These are phyloP conservation scores for Solanum okadae DNA, from an alignment of 257 asterid genomes.

Conservation along the genomic window DNA sequence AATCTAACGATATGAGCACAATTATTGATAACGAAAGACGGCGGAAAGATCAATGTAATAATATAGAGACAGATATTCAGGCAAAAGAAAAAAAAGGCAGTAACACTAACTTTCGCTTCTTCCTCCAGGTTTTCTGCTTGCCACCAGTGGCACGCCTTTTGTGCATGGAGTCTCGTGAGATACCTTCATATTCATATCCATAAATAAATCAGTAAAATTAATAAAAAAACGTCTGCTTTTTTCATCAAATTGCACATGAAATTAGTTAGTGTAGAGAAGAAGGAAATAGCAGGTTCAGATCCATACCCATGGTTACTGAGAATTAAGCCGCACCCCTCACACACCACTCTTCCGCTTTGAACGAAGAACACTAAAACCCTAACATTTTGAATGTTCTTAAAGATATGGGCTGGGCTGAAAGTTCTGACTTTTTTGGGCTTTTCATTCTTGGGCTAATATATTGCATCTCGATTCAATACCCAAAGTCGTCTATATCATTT, in stretches of 20 bases:
- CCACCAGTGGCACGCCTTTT: conserved; percentile 3
- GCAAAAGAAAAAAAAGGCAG: background rate
- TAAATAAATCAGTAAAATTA: background rate
- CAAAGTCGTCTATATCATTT: background rate
- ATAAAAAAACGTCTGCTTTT: background rate
- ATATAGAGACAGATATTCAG: background rate
- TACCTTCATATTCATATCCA: conserved; percentile 23
- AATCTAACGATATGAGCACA: background rate
- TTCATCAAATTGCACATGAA: background rate
- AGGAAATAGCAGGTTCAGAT: background rate
- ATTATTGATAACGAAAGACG: background rate
- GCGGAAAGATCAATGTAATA: background rate
- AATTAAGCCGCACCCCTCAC: background rate
- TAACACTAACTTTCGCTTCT: conserved; percentile 59
- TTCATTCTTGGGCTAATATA: background rate
- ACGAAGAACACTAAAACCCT: conserved; percentile 13
- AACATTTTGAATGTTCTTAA: background rate
- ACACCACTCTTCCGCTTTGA: background rate
- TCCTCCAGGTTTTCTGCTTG: conserved; percentile 46
- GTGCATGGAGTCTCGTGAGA: conserved; percentile 66
- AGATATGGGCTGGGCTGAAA: background rate
- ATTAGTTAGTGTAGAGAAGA: background rate
- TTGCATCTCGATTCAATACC: background rate
- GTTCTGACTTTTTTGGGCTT: background rate
- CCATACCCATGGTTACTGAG: background rate